These are phyloP conservation scores for Pyrus hybrid DNA, from an alignment of 331 rosid species.

Conservation along the genomic window DNA sequence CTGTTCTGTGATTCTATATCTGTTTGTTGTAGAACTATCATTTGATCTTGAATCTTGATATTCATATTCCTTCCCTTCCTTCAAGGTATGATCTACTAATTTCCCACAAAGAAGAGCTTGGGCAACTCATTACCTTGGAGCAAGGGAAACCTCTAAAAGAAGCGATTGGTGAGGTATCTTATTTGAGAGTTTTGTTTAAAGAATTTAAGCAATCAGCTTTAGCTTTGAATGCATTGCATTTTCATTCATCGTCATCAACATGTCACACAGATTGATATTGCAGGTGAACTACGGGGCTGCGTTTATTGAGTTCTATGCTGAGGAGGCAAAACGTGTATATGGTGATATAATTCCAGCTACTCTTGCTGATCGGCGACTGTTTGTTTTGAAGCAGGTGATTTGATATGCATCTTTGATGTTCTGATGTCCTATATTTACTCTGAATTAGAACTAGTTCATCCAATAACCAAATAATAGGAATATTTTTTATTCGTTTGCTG, in stretches of 20 bases:
- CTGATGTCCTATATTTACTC: background rate
- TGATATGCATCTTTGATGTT: slow-evolving; percentile 14
- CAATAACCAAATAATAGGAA: background rate
- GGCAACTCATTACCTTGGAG: slow-evolving; percentile 91
- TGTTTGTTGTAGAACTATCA: background rate
- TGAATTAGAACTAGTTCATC: background rate
- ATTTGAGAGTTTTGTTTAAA: slow-evolving; percentile 11
- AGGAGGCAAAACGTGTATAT: slow-evolving; percentile 90
- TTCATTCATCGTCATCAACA: background rate
- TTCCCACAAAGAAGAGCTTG: slow-evolving; percentile 76
- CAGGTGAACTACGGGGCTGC: slow-evolving; percentile 72
- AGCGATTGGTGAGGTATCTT: slow-evolving; percentile 79
- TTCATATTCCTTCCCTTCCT: slow-evolving; percentile 8
- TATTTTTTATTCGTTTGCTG: background rate
- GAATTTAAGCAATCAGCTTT: background rate
- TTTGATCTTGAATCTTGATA: background rate
- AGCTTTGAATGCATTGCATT: background rate
- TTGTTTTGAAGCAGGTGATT: slow-evolving; percentile 87
- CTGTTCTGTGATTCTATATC: slow-evolving; percentile 11
- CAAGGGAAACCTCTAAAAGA: slow-evolving; percentile 94
- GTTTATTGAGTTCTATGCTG: slow-evolving; percentile 83
- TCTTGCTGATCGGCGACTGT: slow-evolving; percentile 64
- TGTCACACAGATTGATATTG: slow-evolving; percentile 11
- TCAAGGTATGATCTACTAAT: slow-evolving; percentile 72
- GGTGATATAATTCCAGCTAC: slow-evolving; percentile 94